Percentiles rank a stretch among this genome's conserved stretches.
phyloP scores from a whole-genome alignment of 169 alveolate species.

The Hepatocystis sp. region DNA sequence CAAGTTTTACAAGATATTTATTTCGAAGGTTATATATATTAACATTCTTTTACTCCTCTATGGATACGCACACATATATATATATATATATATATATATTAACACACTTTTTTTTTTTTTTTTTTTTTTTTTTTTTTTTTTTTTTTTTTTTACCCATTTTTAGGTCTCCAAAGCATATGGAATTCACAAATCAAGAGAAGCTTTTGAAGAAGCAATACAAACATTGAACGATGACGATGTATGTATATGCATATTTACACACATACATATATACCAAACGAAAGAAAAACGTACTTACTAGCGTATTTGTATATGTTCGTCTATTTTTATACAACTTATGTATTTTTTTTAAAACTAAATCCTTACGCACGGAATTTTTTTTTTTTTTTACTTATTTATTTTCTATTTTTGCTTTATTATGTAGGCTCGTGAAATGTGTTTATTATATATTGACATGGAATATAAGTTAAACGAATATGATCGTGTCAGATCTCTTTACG shows the following conservation, averaged over 20 bases:
- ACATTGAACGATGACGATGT: conserved; percentile 49
- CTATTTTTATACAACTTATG: too few relatives aligned
- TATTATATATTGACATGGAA: conserved; percentile 90
- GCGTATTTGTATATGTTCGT: too few relatives aligned
- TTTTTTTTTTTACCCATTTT: background rate
- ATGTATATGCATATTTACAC: conserved; percentile 8
- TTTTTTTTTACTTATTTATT: background rate
- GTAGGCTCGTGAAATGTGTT: conserved; percentile 88
- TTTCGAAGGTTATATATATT: conserved; percentile 18
- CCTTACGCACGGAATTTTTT: too few relatives aligned
- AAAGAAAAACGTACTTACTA: too few relatives aligned
- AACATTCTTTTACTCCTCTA: background rate
- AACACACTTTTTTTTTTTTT: background rate
- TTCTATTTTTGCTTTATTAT: background rate
- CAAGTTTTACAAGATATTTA: conserved; percentile 52
- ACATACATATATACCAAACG: too few relatives aligned
- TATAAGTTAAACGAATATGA: conserved; percentile 92
- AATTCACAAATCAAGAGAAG: conserved; percentile 63
- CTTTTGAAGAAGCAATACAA: conserved; percentile 73
- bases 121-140: background rate
- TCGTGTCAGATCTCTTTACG: conserved; percentile 91
- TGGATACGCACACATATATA: background rate
- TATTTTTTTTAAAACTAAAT: too few relatives aligned
- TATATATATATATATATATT: background rate
- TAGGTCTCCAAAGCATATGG: conserved; percentile 69